Conservation (phyloP, 2,329 filamentous ascomycete genomes). For the Aureobasidium sp. region DNA sequence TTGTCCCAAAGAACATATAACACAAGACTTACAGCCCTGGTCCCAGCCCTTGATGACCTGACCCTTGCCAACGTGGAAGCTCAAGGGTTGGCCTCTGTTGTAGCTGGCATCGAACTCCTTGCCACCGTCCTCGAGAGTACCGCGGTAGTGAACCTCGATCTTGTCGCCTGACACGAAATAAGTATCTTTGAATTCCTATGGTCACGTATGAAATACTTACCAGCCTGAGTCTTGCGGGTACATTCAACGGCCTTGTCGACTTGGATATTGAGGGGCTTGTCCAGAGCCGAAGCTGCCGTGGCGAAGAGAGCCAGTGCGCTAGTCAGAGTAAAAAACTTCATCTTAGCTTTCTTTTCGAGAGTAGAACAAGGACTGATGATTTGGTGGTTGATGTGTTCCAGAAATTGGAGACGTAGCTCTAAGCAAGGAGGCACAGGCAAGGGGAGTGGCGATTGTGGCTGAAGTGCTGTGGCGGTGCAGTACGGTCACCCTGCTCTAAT, state of each 20-base stretch:
- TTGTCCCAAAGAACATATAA: background rate
- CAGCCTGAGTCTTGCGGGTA: constrained; percentile 54
- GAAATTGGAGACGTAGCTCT: constrained; percentile 3
- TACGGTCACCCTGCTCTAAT: background rate
- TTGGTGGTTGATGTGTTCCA: background rate
- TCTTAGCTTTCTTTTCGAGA: background rate
- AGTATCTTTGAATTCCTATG: background rate
- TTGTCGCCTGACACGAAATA: constrained; percentile 52
- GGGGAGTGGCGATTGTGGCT: background rate
- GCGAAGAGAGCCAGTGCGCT: constrained; percentile 40
- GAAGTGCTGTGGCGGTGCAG: background rate
- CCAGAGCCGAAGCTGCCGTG: constrained; percentile 36
- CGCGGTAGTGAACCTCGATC: constrained; percentile 81
- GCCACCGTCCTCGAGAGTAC: constrained; percentile 66
- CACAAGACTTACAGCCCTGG: constrained; percentile 45
- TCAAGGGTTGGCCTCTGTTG: constrained; percentile 68
- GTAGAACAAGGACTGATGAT: background rate
- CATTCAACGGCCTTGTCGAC: constrained; percentile 67
- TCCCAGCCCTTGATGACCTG: constrained; percentile 97
- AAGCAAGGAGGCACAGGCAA: background rate
- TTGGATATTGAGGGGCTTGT: constrained; percentile 65
- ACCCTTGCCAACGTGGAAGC: constrained; percentile 71
- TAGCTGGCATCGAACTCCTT: constrained; percentile 49
- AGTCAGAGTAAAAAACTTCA: constrained; percentile 9
- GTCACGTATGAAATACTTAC: constrained; percentile 25